phyloP scores from a whole-genome alignment of 257 asterid genomes.

The Solanum tarapatanum region DNA sequence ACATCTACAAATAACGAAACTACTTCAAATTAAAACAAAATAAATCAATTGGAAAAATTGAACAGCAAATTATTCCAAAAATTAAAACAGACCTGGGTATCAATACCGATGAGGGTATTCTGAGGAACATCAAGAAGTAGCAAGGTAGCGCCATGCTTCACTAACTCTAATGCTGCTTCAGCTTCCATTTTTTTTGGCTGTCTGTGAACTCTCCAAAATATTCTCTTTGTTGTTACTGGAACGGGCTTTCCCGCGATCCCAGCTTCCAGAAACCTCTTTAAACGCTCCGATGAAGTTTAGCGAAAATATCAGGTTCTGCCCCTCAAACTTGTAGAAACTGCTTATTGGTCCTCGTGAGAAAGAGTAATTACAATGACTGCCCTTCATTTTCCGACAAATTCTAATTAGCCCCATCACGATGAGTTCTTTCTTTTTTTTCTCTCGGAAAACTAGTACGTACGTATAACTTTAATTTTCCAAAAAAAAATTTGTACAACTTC shows the following conservation, averaged over 20 bases:
- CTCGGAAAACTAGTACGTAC: background rate
- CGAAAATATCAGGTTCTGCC: background rate
- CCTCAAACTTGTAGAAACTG: background rate
- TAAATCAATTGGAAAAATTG: background rate
- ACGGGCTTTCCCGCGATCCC: background rate
- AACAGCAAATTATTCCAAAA: background rate
- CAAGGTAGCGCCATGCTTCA: constrained; percentile 58
- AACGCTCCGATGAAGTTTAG: background rate
- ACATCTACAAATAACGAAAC: constrained; percentile 36
- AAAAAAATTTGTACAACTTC: background rate
- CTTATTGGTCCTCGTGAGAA: background rate
- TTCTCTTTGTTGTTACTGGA: background rate
- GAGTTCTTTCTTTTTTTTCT: background rate
- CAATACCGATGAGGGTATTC: constrained; percentile 72
- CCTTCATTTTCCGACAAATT: background rate
- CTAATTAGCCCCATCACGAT: background rate
- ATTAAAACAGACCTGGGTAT: constrained; percentile 43
- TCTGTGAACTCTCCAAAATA: background rate
- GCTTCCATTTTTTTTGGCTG: constrained; percentile 37
- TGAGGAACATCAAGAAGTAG: constrained; percentile 82
- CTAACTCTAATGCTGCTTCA: constrained; percentile 54
- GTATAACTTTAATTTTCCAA: background rate
- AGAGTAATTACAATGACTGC: background rate
- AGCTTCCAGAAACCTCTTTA: background rate
- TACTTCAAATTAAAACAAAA: background rate